Evolutionary conservation across 768 basidiomycete genomes (phyloP), one percentile per base, ranked within the genome.

Genomic region (Tricholomella constricta): DNA sequence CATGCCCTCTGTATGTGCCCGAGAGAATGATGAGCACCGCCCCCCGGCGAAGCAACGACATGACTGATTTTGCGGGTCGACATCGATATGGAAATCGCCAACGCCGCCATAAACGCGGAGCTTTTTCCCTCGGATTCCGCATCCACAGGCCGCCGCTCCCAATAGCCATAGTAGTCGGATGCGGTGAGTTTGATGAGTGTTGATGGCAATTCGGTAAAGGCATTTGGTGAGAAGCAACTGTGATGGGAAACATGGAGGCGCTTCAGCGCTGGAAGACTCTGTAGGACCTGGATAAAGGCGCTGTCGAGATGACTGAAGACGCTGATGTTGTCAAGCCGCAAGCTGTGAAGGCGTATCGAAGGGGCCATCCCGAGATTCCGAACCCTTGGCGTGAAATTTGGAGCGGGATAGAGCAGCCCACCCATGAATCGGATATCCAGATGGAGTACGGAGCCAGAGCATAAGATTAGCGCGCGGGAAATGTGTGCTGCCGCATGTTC

Each of bases 341-440:
- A 59, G 8, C 51, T 62, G 25, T 54, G 55, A n/a, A 69, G 50
- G 49, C 31, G 59, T 4, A 52, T 52, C 36, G 32, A 56, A 35
- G 36, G 51, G 10, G 47, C 29, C 14, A 55, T 32, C 17, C 48
- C 31, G 6, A 51, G 25, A 27, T 36, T 22, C 5, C 44, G 31
- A 15, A 52, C 20, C 22, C 36, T 58, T 19, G 35, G 50, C 6
- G 42, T 50, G 45, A 67, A 66, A 15, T 45, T 50, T 12, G 68
- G 68, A 4, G 62, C 58, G 27, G 47, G 65, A 20, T 61, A 60
- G 43, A 62, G 60, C 29, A 69, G 55, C 19, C 66, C 64, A 19
- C 68, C 68, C 26, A 67, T 65, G 58, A 66, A 69, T 23, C 65
- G 62, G 22, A 67, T 51, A 46, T 69, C 66, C 23, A 67, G 54